Evolutionary conservation across 1,284 basidiomycete genomes (phyloP).

Genomic region (Cutaneotrichosporon cutaneum): DNA sequence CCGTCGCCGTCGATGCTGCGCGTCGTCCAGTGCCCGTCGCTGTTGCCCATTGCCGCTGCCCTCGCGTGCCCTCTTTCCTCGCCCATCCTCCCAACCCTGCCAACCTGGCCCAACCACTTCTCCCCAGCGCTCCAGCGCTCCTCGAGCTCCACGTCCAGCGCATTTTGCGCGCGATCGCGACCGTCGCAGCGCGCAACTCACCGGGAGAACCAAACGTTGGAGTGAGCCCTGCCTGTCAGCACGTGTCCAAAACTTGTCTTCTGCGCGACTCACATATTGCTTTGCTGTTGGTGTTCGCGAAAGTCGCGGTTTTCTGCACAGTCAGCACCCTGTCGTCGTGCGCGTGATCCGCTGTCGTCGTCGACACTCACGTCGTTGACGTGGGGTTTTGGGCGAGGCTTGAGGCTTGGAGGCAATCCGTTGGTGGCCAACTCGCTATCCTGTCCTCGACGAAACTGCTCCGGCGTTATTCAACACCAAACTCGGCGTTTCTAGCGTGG

Average conservation of each 20-base stretch:
- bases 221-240: constrained; percentile 50
- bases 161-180: not conserved
- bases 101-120: not conserved
- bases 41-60: not conserved
- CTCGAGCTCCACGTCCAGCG: not conserved
- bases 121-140: not conserved
- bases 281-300: constrained; percentile 13
- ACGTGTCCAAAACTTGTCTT: not conserved
- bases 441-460: not conserved
- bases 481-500: constrained; percentile 1
- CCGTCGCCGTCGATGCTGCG: not conserved
- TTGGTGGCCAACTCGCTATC: not conserved
- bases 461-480: constrained; percentile 1
- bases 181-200: constrained; percentile 29
- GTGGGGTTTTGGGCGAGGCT: constrained; percentile 23
- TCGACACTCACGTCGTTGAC: constrained; percentile 24
- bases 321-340: not conserved
- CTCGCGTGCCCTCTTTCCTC: not conserved
- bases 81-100: not conserved
- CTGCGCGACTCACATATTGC: constrained; percentile 23
- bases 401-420: constrained; percentile 2
- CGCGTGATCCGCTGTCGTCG: not conserved
- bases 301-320: constrained; percentile 20
- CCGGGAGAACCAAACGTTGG: constrained; percentile 56
- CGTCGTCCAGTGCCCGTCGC: not conserved